A percentile compares a stretch with the other conserved stretches of the same genome.
Evolutionary conservation across 306 rosid genomes (phyloP).

Genomic region (Dryas octopetala): DNA sequence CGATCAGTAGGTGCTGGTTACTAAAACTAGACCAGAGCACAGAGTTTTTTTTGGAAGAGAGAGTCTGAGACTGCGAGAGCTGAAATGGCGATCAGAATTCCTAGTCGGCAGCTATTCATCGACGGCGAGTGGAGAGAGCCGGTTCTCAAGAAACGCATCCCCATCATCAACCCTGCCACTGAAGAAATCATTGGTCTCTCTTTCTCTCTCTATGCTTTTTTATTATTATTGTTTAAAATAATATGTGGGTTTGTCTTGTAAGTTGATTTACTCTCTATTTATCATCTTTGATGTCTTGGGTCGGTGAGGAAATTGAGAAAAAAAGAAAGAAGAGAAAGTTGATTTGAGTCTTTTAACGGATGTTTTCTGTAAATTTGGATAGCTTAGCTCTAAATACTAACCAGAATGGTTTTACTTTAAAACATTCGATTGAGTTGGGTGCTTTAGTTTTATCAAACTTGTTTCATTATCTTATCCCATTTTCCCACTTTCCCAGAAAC

Average conservation of each 20-base stretch:
- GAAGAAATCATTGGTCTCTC: slow-evolving; percentile 56
- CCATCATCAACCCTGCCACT: slow-evolving; percentile 78
- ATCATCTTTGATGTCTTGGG: background rate
- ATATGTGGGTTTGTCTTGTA: background rate
- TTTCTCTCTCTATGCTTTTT: background rate
- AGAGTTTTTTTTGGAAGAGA: background rate
- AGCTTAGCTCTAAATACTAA: background rate
- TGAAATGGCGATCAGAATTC: slow-evolving; percentile 62
- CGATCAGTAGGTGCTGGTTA: too few relatives aligned
- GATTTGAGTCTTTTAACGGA: background rate
- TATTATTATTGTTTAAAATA: background rate
- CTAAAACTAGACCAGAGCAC: too few relatives aligned
- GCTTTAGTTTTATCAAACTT: background rate
- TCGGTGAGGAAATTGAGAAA: background rate
- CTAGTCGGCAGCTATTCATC: slow-evolving; percentile 70
- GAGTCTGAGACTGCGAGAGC: background rate
- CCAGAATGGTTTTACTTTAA: background rate
- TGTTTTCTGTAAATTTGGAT: background rate
- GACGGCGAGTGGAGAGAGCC: slow-evolving; percentile 84
- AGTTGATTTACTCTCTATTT: background rate
- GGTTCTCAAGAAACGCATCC: slow-evolving; percentile 62
- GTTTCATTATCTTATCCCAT: background rate
- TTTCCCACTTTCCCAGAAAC: background rate
- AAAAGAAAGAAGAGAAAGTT: background rate
- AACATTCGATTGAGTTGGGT: background rate